These are phyloP conservation scores for Camellia japonica DNA, from an alignment of 148 eudicot species.

Conservation along the genomic window DNA sequence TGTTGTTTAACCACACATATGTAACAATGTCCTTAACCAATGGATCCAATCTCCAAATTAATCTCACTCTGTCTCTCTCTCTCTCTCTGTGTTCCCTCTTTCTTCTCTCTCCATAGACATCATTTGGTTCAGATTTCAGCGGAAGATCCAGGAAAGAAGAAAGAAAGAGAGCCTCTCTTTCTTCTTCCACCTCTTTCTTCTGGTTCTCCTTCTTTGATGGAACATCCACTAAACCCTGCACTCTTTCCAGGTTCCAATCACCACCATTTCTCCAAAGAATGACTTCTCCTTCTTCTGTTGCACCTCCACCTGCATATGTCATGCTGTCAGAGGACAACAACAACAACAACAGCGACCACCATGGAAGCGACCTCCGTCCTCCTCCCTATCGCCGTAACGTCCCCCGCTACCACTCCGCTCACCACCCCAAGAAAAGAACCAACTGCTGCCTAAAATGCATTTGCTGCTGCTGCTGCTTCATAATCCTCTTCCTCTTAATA, in stretches of 20 bases:
- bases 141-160: background rate
- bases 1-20: slow-evolving; percentile 3
- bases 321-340: slow-evolving; percentile 18
- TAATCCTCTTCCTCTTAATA: slow-evolving; percentile 32
- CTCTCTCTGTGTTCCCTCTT: too few species aligned
- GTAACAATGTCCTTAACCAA: background rate
- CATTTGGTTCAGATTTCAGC: slow-evolving; percentile 9
- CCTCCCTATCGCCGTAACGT: slow-evolving; percentile 28
- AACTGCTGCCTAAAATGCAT: slow-evolving; percentile 38
- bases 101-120: background rate
- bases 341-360: background rate
- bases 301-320: slow-evolving; percentile 34
- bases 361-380: slow-evolving; percentile 13
- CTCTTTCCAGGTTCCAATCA: background rate
- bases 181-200: background rate
- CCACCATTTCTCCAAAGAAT: slow-evolving; percentile 1
- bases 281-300: slow-evolving; percentile 12
- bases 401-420: slow-evolving; percentile 20
- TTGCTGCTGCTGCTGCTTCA: slow-evolving; percentile 41
- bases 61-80: background rate
- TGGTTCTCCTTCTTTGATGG: slow-evolving; percentile 6
- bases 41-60: background rate
- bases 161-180: slow-evolving; percentile 12
- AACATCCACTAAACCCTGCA: background rate
- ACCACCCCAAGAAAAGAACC: background rate